Percentiles rank a stretch among this genome's conserved stretches.
phyloP scores from a whole-genome alignment of 345 rosid species.

The Brassica juncea region DNA sequence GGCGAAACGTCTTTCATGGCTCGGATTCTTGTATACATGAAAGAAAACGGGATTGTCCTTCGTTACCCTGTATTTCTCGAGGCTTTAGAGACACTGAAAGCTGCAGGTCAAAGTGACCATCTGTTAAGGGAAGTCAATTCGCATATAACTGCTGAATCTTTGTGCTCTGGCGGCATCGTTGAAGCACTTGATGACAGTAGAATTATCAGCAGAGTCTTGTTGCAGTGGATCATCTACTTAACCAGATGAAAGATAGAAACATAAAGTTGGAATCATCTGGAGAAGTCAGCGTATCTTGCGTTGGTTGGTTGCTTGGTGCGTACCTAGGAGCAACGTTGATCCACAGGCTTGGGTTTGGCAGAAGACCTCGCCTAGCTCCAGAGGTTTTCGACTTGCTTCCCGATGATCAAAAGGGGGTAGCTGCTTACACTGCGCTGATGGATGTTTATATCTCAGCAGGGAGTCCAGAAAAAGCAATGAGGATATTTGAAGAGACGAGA shows the following conservation, averaged over 20 bases:
- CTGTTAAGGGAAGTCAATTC: conserved; percentile 71
- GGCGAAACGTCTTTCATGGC: conserved; percentile 49
- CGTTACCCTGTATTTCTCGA: conserved; percentile 64
- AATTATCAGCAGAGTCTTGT: conserved; percentile 57
- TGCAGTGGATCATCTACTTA: conserved; percentile 59
- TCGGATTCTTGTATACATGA: conserved; percentile 65
- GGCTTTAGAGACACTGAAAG: conserved; percentile 57
- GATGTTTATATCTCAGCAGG: conserved; percentile 73
- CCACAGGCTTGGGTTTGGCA: conserved; percentile 66
- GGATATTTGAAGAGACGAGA: conserved; percentile 59
- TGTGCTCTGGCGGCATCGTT: conserved; percentile 17
- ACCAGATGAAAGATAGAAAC: conserved; percentile 45
- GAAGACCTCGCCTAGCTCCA: conserved; percentile 68
- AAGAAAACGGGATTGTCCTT: conserved; percentile 54
- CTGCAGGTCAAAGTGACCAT: conserved; percentile 50
- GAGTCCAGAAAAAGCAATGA: conserved; percentile 66
- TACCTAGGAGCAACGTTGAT: conserved; percentile 66
- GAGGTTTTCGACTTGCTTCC: conserved; percentile 64
- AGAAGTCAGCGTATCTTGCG: conserved; percentile 59
- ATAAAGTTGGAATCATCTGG: conserved; percentile 50
- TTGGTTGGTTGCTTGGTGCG: conserved; percentile 58
- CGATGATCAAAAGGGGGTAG: conserved; percentile 56
- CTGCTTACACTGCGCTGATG: conserved; percentile 72
- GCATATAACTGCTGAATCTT: conserved; percentile 51
- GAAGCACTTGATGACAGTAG: conserved; percentile 46